Base-by-base conservation (phyloP, 495 filamentous ascomycete species). In the Tuber borchii region DNA sequence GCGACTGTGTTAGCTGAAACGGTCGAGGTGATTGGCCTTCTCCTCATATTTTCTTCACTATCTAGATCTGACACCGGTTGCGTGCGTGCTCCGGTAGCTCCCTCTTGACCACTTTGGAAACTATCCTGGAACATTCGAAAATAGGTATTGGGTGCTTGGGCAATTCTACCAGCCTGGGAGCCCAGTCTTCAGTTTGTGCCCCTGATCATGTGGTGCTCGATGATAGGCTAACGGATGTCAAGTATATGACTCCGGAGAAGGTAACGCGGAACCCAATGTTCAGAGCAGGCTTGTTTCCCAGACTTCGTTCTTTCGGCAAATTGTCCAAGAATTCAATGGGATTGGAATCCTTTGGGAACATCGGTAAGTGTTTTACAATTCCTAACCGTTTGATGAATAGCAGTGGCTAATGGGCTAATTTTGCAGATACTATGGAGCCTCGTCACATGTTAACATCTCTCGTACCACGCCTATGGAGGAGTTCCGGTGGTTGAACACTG, bases 291-390 rank as follows among this genome's bases (percentile, higher is more conserved):
- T 73, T 75, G 79, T 46, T 68, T 2, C 43, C 68, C 77, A 79
- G 1, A 73, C 77, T n/a, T 85, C 84, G 1, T 86, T 87, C 74
- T 86, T 89, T 70, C 81, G 79, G 20, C 74, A 84, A 44, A 83
- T 87, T 56, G 80, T 89, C 34, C 73, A 85, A 61, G 84, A 87
- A 44, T 87, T 88, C 71, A 82, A 84, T 19, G 88, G 85, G 0
- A 84, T 90, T 45, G 88, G 87, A 1, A 88, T 90, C 46, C 81
- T 87, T 2, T 90, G 88, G 88, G 88, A 90, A 78, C 88, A 90
- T 76, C 82, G 88, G 85, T 90, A 45, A 71, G 37, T 26, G 17
- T 14, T 43, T 16, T n/a, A 48, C 26, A 14, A 17, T 14, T 26
- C 22, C 14, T 12, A 34, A 2, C 1, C 1, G 1, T 69, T 71